Evolutionary conservation across 495 filamentous ascomycete genomes (phyloP).

Genomic region (Aspergillus hancockii): DNA sequence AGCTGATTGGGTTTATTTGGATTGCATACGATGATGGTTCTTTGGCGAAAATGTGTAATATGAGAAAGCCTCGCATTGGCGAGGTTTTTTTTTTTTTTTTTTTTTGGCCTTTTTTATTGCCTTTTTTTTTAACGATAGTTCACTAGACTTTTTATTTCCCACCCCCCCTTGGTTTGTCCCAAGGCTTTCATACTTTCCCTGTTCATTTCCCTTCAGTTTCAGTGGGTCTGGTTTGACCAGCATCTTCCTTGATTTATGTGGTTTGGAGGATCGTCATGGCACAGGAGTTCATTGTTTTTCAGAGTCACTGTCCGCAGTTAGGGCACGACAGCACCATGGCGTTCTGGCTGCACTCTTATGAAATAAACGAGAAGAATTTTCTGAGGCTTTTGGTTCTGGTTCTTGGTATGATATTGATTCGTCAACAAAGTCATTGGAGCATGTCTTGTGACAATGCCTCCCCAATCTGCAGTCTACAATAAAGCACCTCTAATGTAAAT

Average conservation of each 20-base stretch:
- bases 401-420: background rate
- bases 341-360: constrained; percentile 22
- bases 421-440: background rate
- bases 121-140: constrained; percentile 14
- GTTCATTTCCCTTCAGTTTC: constrained; percentile 8
- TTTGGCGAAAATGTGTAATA: constrained; percentile 21
- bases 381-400: background rate
- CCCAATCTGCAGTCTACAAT: background rate
- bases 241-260: constrained; percentile 7
- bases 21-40: background rate
- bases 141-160: constrained; percentile 19
- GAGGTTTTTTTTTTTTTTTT: constrained; percentile 9
- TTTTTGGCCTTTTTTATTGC: no score
- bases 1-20: constrained; percentile 4
- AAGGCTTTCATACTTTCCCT: background rate
- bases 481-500: background rate
- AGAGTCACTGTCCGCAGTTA: constrained; percentile 14
- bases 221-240: constrained; percentile 8
- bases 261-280: constrained; percentile 17
- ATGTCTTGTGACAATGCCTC: background rate
- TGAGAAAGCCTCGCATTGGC: constrained; percentile 19
- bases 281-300: constrained; percentile 21
- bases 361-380: constrained; percentile 5
- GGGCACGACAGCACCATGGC: constrained; percentile 22
- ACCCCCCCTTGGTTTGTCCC: background rate